Evolutionary conservation across 108 stramenopile species (phyloP).

Genomic region (Ochromonas danica): DNA sequence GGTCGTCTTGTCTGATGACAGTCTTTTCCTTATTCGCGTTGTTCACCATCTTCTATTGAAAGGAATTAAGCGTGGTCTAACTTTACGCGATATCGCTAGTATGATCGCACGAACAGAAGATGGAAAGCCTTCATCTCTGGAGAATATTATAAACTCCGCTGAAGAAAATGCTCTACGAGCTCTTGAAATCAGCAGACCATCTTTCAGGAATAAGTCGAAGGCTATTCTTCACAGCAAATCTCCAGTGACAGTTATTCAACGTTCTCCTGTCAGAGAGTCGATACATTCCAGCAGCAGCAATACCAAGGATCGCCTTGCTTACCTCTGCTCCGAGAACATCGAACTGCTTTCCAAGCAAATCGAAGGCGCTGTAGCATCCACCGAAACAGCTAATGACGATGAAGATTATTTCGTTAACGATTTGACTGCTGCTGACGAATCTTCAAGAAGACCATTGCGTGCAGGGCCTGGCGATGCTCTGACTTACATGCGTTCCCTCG

Average conservation of each 20-base stretch:
- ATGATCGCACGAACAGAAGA: slow-evolving; percentile 36
- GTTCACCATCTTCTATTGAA: slow-evolving; percentile 19
- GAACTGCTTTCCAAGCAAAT: not conserved
- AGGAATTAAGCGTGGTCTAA: slow-evolving; percentile 39
- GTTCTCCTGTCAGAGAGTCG: not conserved
- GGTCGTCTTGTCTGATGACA: slow-evolving; percentile 31
- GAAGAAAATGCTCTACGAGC: slow-evolving; percentile 24
- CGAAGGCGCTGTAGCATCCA: too few relatives aligned
- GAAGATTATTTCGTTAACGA: too few relatives aligned
- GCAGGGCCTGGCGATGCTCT: too few relatives aligned
- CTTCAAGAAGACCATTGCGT: too few relatives aligned
- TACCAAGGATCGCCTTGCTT: not conserved
- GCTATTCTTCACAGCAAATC: not conserved
- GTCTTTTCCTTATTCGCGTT: slow-evolving; percentile 24
- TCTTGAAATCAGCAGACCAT: not conserved
- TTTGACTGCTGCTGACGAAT: too few relatives aligned
- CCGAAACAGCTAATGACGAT: too few relatives aligned
- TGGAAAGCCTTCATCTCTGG: slow-evolving; percentile 40
- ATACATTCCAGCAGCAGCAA: not conserved
- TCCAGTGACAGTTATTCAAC: not conserved
- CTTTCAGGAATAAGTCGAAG: not conserved
- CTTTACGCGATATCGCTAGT: slow-evolving; percentile 46
- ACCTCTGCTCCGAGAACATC: not conserved
- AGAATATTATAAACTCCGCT: slow-evolving; percentile 25
- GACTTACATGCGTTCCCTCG: too few relatives aligned